Conservation (phyloP, 768 basidiomycete species). For the Steccherinum ochraceum region DNA sequence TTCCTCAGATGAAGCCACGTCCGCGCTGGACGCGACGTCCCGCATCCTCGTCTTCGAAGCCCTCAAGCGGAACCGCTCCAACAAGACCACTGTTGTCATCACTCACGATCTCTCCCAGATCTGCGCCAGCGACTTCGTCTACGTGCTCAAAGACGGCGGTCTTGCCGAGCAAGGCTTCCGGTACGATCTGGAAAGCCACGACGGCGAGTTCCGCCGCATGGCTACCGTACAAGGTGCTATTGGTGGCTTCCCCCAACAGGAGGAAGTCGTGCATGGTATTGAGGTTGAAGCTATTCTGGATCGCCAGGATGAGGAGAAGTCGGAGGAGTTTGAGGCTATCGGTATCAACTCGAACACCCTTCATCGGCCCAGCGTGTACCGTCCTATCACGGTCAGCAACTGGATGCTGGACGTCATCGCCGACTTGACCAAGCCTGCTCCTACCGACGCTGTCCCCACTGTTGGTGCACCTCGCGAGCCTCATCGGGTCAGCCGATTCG, state of each 20-base stretch:
- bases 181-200: constrained; percentile 57
- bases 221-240: constrained; percentile 45
- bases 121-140: constrained; percentile 71
- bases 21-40: constrained; percentile 80
- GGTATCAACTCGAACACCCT: constrained; percentile 22
- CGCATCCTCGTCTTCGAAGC: constrained; percentile 80
- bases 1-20: constrained; percentile 69
- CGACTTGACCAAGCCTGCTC: constrained; percentile 43
- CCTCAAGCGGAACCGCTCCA: constrained; percentile 58
- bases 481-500: constrained; percentile 28
- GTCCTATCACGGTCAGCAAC: constrained; percentile 59
- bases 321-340: constrained; percentile 20
- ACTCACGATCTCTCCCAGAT: constrained; percentile 94
- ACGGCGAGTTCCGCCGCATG: constrained; percentile 65
- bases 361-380: constrained; percentile 42
- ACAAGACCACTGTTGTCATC: constrained; percentile 88
- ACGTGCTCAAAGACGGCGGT: constrained; percentile 76
- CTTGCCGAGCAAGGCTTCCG: constrained; percentile 89
- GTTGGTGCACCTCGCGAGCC: constrained; percentile 19
- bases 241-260: constrained; percentile 38
- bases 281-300: constrained; percentile 44
- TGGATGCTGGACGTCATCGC: constrained; percentile 84
- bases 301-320: constrained; percentile 34
- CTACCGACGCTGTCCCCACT: constrained; percentile 19
- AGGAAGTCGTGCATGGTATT: constrained; percentile 21